Conservation (phyloP, 495 filamentous ascomycete genomes). For the Penicillium daleae region DNA sequence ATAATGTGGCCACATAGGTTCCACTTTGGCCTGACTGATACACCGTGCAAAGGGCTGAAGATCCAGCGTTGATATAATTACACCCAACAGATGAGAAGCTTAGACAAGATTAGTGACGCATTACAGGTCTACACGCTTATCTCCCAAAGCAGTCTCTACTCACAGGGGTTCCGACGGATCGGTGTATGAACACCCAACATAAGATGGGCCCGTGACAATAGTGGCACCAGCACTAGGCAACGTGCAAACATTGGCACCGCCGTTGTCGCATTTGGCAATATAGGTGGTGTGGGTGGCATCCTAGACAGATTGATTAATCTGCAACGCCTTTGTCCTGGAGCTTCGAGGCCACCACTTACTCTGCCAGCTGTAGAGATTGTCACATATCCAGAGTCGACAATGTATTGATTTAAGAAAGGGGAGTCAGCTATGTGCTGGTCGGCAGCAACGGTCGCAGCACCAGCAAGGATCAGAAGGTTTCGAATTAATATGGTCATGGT, state of each 20-base stretch:
- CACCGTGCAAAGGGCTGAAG: conserved; percentile 5
- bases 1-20: conserved; percentile 4
- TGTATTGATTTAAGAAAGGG: conserved; percentile 8
- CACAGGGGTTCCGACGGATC: conserved; percentile 13
- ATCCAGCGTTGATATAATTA: conserved; percentile 7
- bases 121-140: background rate
- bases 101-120: background rate
- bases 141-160: conserved; percentile 1
- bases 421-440: conserved; percentile 6
- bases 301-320: background rate
- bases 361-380: conserved; percentile 11
- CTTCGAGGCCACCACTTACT: background rate
- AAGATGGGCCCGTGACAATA: conserved; percentile 10
- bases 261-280: conserved; percentile 10
- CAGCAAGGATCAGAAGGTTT: conserved; percentile 2
- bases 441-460: conserved; percentile 2
- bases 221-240: conserved; percentile 13
- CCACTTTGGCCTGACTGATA: conserved; percentile 12
- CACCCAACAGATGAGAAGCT: conserved; percentile 10
- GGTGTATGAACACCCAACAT: conserved; percentile 12
- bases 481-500: conserved; percentile 6
- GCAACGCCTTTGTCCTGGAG: background rate
- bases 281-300: conserved; percentile 12
- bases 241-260: conserved; percentile 6
- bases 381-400: conserved; percentile 8